Conservation (phyloP, 176 grass and related monocot species). For the bread wheat (Triticum aestivum) region DNA sequence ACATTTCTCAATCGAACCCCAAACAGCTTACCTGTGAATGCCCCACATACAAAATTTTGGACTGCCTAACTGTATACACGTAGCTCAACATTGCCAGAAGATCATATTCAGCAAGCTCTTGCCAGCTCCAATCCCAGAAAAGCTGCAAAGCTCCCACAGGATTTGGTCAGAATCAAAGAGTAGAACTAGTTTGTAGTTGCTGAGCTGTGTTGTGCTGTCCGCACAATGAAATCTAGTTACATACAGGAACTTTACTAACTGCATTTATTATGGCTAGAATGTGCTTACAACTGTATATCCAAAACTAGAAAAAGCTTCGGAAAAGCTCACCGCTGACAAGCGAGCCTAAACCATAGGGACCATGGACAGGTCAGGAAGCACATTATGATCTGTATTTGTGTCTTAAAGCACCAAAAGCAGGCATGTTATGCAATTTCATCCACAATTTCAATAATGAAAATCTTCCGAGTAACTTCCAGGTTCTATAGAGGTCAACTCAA, state of each 20-base stretch:
- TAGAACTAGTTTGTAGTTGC: not conserved
- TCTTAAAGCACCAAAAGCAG: conserved; percentile 5
- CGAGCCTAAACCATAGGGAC: conserved; percentile 12
- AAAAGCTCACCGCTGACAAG: not conserved
- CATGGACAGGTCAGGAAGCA: conserved; percentile 1
- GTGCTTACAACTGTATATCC: not conserved
- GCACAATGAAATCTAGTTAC: not conserved
- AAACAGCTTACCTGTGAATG: conserved; percentile 75
- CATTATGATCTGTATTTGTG: not conserved
- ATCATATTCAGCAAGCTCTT: conserved; percentile 89
- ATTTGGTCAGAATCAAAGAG: conserved; percentile 15
- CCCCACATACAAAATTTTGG: conserved; percentile 77
- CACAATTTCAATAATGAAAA: not conserved
- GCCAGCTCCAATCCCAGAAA: conserved; percentile 99
- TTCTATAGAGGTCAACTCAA: not conserved
- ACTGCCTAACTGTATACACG: conserved; percentile 55
- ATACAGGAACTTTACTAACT: not conserved
- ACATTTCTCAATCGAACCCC: not conserved
- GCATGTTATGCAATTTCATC: conserved; percentile 2
- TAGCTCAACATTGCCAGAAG: conserved; percentile 80
- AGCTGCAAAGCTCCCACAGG: conserved; percentile 45
- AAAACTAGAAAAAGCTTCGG: not conserved
- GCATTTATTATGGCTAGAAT: not conserved
- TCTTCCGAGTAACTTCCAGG: not conserved
- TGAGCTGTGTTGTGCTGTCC: not conserved